Base-by-base conservation (phyloP, 805 yeast genomes). In the Candida ovalis region DNA sequence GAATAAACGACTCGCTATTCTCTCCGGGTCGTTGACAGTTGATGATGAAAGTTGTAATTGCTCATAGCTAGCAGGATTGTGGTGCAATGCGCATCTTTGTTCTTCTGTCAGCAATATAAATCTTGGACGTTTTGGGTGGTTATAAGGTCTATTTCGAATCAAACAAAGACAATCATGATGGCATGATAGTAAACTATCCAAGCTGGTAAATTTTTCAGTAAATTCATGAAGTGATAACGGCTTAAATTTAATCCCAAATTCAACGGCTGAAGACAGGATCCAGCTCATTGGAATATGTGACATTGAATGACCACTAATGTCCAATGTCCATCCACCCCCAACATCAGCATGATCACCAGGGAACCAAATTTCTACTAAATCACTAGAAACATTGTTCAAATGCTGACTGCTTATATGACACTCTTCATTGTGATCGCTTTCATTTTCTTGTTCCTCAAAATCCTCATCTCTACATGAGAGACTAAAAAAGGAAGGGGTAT, bases 311-410 rank as follows among this genome's bases (percentile, higher is more conserved):
- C 78, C 78, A 42, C 68, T 59, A 0, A 49, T 30, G 58, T 78
- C 82, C 4, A 69, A 62, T 1, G 69, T 61, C 84, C 86, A 82
- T 0, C 86, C 86, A 2, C 88, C 88, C 2, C 89, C 89, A 55
- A 80, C 66, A 62, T 84, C 88, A 9, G 84, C 71, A 62, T 84
- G 89, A 57, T 80, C 79, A 2, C 88, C 90, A 1, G 86, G 78
- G 56, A 84, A 84, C 84, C 84, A 84, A 38, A 78, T 58, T 56
- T 84, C 88, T 15, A 74, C 59, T 30, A 76, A 55, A 53, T 75
- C 78, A 32, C 46, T 49, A 2, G 63, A 57, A 17, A 23, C 10
- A 6, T 24, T 25, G 15, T 19, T 30, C 21, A 22, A 10, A 3
- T 25, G n/a, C 3, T 17, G 25, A 9, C 15, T 8, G 36, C 39